Percentiles rank a stretch among this genome's conserved stretches.
These are phyloP conservation scores for Lasiodiplodia sp. DNA, from an alignment of 2,329 filamentous ascomycete species.

Conservation along the genomic window DNA sequence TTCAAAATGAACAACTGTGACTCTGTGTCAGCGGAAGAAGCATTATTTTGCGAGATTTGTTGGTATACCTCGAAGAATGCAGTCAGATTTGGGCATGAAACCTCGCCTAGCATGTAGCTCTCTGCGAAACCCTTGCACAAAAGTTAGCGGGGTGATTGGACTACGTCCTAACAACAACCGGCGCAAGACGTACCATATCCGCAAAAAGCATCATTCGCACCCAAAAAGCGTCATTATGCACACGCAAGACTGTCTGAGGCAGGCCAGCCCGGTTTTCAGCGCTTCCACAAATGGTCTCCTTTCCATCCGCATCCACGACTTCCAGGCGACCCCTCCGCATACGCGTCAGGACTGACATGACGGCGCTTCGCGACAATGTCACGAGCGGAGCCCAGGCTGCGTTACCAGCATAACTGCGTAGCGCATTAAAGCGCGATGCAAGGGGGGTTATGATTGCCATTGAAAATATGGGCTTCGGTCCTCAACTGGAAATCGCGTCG, in stretches of 20 bases:
- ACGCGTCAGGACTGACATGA: constrained; percentile 54
- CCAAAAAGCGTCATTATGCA: constrained; percentile 74
- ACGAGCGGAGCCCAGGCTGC: constrained; percentile 59
- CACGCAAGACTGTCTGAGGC: constrained; percentile 62
- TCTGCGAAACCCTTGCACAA: constrained; percentile 67
- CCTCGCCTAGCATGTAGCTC: constrained; percentile 76
- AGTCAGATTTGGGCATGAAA: constrained; percentile 71
- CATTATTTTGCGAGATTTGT: not conserved
- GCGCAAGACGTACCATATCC: constrained; percentile 64
- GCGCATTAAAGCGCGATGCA: constrained; percentile 46
- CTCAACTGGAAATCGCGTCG: not conserved
- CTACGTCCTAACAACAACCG: constrained; percentile 1
- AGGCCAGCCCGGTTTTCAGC: constrained; percentile 46
- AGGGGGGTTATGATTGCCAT: constrained; percentile 49
- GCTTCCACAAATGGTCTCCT: constrained; percentile 51
- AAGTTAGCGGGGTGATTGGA: not conserved
- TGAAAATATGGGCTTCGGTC: not conserved
- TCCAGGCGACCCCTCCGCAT: constrained; percentile 57
- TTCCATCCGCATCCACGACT: constrained; percentile 52
- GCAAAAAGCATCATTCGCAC: constrained; percentile 72
- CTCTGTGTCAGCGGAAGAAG: constrained; percentile 10
- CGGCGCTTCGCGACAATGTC: constrained; percentile 53
- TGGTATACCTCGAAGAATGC: constrained; percentile 68
- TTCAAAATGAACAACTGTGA: constrained; percentile 73
- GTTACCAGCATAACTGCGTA: constrained; percentile 52